Evolutionary conservation across 208 protist species (phyloP).

Genomic region (Acanthamoeba sp.): DNA sequence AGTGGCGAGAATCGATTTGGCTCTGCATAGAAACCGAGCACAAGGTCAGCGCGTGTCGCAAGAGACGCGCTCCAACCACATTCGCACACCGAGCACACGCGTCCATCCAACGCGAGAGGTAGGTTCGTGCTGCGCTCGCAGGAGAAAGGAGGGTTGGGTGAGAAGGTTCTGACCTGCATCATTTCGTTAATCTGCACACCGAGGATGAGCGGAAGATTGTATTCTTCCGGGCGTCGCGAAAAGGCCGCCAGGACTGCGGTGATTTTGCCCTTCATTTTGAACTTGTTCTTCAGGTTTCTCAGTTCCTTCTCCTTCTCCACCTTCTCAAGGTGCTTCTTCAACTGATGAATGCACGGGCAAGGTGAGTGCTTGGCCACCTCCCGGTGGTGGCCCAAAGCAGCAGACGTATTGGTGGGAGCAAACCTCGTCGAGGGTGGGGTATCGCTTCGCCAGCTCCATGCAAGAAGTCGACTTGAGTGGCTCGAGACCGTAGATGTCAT

Average conservation of each 20-base stretch:
- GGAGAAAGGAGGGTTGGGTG: neutral
- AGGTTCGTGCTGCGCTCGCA: neutral
- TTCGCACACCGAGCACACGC: too few relatives aligned
- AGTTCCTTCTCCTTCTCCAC: constrained; percentile 49
- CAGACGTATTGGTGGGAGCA: neutral
- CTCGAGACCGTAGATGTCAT: constrained; percentile 55
- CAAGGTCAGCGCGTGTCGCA: neutral
- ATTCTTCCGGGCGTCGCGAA: neutral
- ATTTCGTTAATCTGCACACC: constrained; percentile 63
- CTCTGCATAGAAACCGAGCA: neutral
- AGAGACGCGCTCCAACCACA: too few relatives aligned
- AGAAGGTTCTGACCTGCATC: neutral
- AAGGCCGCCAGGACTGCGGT: constrained; percentile 24
- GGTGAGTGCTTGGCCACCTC: neutral
- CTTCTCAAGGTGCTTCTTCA: constrained; percentile 66
- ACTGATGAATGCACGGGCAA: constrained; percentile 7
- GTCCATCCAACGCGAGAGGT: neutral
- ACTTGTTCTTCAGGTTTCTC: constrained; percentile 40
- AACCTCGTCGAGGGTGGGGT: constrained; percentile 64
- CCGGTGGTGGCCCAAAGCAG: too few relatives aligned
- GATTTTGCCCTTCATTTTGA: constrained; percentile 61
- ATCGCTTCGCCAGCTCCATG: constrained; percentile 45
- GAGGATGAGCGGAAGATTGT: constrained; percentile 48
- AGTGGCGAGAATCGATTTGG: neutral
- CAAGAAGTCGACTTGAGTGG: constrained; percentile 12